Conservation (phyloP, 306 rosid genomes). For the Cotoneaster glaucophyllus region DNA sequence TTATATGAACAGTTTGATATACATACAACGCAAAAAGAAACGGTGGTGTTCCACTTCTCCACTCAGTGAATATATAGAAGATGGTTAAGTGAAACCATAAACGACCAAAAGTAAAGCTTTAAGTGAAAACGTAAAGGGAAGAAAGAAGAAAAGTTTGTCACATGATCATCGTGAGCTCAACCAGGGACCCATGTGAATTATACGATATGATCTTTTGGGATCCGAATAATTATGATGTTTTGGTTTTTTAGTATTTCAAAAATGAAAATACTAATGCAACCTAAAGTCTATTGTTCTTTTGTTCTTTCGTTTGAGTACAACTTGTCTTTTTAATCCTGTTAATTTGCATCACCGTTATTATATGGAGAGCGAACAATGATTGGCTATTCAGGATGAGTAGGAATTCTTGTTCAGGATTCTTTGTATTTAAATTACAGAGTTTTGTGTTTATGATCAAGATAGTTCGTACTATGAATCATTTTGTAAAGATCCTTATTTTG, state of each 20-base stretch:
- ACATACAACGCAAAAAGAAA: background rate
- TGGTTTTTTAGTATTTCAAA: constrained; percentile 1
- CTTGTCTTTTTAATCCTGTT: background rate
- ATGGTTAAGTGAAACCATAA: background rate
- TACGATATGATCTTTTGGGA: background rate
- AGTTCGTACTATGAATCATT: too few species aligned
- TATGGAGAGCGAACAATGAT: too few species aligned
- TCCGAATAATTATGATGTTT: constrained; percentile 13
- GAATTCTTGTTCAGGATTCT: too few species aligned
- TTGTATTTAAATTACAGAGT: too few species aligned
- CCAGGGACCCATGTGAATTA: background rate
- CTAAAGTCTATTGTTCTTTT: too few species aligned
- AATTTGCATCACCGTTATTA: background rate
- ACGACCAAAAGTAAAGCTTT: background rate
- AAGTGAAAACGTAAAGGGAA: background rate
- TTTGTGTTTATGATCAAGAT: too few species aligned
- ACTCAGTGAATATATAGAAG: background rate
- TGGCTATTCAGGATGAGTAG: too few species aligned
- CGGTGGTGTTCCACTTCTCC: background rate
- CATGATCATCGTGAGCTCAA: constrained; percentile 13
- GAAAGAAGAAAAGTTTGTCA: constrained; percentile 1
- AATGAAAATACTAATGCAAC: background rate
- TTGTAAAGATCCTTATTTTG: accelerated
- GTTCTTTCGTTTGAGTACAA: background rate
- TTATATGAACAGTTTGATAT: too few species aligned